Conservation (phyloP, 352 stramenopile genomes). For the Peronospora belbahrii region DNA sequence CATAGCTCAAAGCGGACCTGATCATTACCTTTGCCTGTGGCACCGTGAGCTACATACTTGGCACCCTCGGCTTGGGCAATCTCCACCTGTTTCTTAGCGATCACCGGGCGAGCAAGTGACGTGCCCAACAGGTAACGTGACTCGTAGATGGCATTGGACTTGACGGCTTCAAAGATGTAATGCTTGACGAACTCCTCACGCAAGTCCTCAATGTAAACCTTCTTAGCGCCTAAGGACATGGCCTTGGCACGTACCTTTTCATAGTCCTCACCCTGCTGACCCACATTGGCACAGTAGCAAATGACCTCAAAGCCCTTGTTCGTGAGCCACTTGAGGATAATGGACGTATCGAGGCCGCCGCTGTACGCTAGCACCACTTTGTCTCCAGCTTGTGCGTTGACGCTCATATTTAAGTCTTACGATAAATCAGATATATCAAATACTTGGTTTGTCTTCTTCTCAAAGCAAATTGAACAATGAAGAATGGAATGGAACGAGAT, state of each 20-base stretch:
- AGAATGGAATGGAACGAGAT: too few species aligned
- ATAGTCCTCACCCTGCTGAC: constrained; percentile 95
- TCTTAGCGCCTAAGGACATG: constrained; percentile 57
- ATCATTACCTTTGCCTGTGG: constrained; percentile 99
- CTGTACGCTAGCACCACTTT: constrained; percentile 96
- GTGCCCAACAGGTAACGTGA: constrained; percentile 95
- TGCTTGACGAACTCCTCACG: constrained; percentile 94
- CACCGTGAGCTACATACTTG: constrained; percentile 93
- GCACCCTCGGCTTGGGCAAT: constrained; percentile 88
- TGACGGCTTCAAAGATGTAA: constrained; percentile 91
- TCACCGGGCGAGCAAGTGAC: constrained; percentile 95
- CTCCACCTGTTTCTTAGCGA: constrained; percentile 95
- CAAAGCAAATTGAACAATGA: constrained; percentile 39
- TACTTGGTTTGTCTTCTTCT: background rate
- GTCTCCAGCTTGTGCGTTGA: constrained; percentile 60
- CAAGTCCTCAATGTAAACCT: constrained; percentile 95
- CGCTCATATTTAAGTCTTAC: constrained; percentile 43
- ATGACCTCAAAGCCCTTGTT: constrained; percentile 98
- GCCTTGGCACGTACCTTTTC: constrained; percentile 91
- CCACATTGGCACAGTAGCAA: constrained; percentile 98
- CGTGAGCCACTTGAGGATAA: constrained; percentile 98
- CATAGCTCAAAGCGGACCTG: constrained; percentile 98
- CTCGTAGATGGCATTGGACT: constrained; percentile 98
- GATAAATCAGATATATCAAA: background rate
- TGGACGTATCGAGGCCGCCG: constrained; percentile 96